phyloP scores from a whole-genome alignment of 768 basidiomycete genomes.

The Termitomyces sp. region DNA sequence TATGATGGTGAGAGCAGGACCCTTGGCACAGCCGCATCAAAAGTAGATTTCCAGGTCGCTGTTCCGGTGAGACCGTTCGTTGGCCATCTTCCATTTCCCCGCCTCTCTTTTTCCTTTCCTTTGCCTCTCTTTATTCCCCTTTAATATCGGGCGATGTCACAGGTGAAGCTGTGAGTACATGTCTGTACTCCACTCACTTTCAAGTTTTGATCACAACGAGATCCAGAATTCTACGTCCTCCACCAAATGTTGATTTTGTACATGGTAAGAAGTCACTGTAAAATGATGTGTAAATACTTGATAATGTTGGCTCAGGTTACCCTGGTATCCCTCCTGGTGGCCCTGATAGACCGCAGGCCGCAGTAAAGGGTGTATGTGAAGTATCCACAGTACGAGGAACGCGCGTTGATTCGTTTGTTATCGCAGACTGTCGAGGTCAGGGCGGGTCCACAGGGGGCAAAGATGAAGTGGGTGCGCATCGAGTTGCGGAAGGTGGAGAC shows the following conservation, averaged over 20 bases:
- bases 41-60: background rate
- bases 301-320: conserved; percentile 47
- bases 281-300: background rate
- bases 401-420: conserved; percentile 11
- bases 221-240: conserved; percentile 73
- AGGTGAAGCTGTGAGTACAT: conserved; percentile 40
- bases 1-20: background rate
- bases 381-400: background rate
- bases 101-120: background rate
- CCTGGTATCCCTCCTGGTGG: conserved; percentile 84
- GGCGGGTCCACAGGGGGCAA: conserved; percentile 67
- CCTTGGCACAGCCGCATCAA: conserved; percentile 8
- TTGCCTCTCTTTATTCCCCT: background rate
- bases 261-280: conserved; percentile 46
- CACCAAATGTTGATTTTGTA: conserved; percentile 87
- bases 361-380: conserved; percentile 76
- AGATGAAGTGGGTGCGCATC: conserved; percentile 89
- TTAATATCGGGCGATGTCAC: conserved; percentile 29
- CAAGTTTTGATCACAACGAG: conserved; percentile 2
- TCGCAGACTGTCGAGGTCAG: conserved; percentile 83
- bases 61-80: conserved; percentile 8
- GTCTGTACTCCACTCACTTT: conserved; percentile 20
- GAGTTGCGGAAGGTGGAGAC: conserved; percentile 91
- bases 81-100: background rate
- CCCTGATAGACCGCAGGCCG: conserved; percentile 74